Percentiles rank a stretch among this genome's conserved stretches.
Evolutionary conservation across 768 basidiomycete species (phyloP).

Genomic region (Kwoniella europaea): DNA sequence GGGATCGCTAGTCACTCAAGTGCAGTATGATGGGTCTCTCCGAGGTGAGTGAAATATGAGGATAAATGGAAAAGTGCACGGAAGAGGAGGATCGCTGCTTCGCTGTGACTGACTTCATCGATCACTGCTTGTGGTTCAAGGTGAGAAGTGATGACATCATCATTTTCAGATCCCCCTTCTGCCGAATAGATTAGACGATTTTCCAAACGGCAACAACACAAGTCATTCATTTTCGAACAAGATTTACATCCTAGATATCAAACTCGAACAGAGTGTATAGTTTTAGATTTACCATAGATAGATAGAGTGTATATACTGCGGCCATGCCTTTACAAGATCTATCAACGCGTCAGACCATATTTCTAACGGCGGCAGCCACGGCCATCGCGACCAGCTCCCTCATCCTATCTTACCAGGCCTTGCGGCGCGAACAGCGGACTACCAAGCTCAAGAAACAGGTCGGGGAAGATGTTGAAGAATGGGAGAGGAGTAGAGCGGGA

Average conservation of each 20-base stretch:
- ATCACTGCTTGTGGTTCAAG: background rate
- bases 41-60: too few species aligned
- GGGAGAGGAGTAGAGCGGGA: conserved; percentile 39
- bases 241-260: too few species aligned
- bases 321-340: conserved; percentile 27
- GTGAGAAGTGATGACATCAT: conserved; percentile 9
- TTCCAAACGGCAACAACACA: too few species aligned
- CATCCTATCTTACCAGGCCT: conserved; percentile 56
- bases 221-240: too few species aligned
- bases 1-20: background rate
- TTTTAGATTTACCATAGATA: background rate
- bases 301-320: background rate
- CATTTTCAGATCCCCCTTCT: background rate
- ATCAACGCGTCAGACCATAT: conserved; percentile 44
- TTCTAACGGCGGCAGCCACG: conserved; percentile 51
- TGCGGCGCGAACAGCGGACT: conserved; percentile 54
- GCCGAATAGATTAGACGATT: background rate
- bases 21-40: too few species aligned
- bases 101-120: too few species aligned
- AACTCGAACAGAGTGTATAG: background rate
- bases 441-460: conserved; percentile 56
- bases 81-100: too few species aligned
- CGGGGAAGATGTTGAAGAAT: conserved; percentile 49
- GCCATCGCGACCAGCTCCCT: conserved; percentile 50
- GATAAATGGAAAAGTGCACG: too few species aligned